Conservation (phyloP, 2,329 filamentous ascomycete species). For the Claviceps spartinae region DNA sequence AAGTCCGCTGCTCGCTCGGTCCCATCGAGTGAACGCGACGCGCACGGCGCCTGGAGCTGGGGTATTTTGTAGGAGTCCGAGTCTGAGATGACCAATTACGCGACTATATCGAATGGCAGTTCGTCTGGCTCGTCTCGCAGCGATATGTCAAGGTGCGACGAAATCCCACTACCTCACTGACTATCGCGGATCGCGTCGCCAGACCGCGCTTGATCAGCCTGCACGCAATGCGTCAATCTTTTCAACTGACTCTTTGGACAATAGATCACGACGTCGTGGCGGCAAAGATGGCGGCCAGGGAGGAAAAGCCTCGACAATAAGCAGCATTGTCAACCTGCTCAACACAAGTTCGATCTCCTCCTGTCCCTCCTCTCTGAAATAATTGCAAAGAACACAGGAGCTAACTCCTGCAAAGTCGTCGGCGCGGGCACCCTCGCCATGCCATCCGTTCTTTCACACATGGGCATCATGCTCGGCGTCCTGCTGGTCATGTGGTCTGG, state of each 20-base stretch:
- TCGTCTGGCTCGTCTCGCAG: slow-evolving; percentile 23
- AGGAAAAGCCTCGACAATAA: slow-evolving; percentile 76
- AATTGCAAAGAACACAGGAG: not conserved
- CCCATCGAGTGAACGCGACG: not conserved
- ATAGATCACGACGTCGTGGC: slow-evolving; percentile 44
- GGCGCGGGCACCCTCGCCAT: slow-evolving; percentile 88
- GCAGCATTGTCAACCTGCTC: slow-evolving; percentile 86
- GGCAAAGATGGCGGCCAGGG: slow-evolving; percentile 54
- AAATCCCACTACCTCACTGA: not conserved
- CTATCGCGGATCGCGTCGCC: not conserved
- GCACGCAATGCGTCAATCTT: not conserved
- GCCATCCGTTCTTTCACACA: slow-evolving; percentile 91
- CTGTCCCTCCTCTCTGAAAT: no score
- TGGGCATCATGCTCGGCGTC: slow-evolving; percentile 78
- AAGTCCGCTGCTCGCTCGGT: not conserved
- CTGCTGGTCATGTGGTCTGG: slow-evolving; percentile 87
- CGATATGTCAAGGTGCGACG: slow-evolving; percentile 36
- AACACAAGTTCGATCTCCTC: slow-evolving; percentile 68
- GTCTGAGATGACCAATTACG: slow-evolving; percentile 41
- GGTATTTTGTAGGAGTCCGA: not conserved
- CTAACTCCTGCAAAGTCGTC: slow-evolving; percentile 48
- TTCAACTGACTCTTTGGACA: slow-evolving; percentile 3
- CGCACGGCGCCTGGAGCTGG: slow-evolving; percentile 4
- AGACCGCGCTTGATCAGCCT: not conserved
- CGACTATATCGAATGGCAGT: slow-evolving; percentile 35